These are phyloP conservation scores for Pestalotiopsis sp. DNA, from an alignment of 2,329 filamentous ascomycete genomes.

Conservation along the genomic window DNA sequence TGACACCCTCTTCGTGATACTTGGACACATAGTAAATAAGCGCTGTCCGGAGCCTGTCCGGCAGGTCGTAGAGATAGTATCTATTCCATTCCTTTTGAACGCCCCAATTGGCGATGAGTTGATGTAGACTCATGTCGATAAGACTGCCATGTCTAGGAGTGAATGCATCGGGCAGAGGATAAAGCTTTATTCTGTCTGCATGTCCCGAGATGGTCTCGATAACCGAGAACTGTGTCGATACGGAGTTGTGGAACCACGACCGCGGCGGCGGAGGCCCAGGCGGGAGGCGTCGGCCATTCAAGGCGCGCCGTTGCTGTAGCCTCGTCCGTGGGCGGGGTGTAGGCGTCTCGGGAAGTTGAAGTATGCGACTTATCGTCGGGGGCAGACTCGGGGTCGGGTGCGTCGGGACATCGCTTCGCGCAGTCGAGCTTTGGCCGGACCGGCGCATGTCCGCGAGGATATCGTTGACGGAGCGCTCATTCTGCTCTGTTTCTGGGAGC, in stretches of 20 bases:
- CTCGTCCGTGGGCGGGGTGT: slow-evolving; percentile 52
- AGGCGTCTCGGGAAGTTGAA: slow-evolving; percentile 62
- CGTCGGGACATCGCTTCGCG: slow-evolving; percentile 32
- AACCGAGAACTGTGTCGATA: slow-evolving; percentile 22
- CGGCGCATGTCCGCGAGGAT: slow-evolving; percentile 61
- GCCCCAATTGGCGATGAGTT: slow-evolving; percentile 57
- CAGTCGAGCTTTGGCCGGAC: slow-evolving; percentile 36
- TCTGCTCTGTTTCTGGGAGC: slow-evolving; percentile 26
- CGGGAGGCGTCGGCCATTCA: slow-evolving; percentile 53
- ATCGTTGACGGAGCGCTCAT: slow-evolving; percentile 59
- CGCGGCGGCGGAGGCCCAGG: slow-evolving; percentile 62
- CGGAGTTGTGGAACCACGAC: slow-evolving; percentile 52
- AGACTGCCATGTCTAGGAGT: slow-evolving; percentile 50
- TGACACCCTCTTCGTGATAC: slow-evolving; percentile 48
- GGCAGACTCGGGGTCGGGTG: slow-evolving; percentile 54
- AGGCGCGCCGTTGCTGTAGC: slow-evolving; percentile 44
- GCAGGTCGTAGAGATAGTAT: slow-evolving; percentile 59
- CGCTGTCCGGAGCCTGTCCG: slow-evolving; percentile 53
- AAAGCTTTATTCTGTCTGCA: slow-evolving; percentile 17
- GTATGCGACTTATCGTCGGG: slow-evolving; percentile 59
- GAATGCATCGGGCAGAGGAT: slow-evolving; percentile 47
- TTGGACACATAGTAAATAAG: slow-evolving; percentile 55
- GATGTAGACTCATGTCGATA: slow-evolving; percentile 52
- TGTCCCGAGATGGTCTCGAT: no score
- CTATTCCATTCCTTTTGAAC: slow-evolving; percentile 58